Conservation (phyloP, 2,329 filamentous ascomycete species). For the Hymenoscyphus linearis region DNA sequence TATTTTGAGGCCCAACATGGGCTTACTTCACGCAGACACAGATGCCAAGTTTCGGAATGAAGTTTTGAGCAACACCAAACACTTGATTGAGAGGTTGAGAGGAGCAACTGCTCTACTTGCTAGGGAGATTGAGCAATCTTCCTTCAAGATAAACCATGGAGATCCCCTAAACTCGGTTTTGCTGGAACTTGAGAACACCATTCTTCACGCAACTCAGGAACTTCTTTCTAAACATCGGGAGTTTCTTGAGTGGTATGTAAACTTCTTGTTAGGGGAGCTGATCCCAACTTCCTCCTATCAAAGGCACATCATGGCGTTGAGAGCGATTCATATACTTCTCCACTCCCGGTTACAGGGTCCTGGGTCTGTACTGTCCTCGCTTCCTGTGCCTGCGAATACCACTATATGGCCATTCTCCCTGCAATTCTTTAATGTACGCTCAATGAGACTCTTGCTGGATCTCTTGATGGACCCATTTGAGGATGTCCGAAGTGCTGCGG, state of each 20-base stretch:
- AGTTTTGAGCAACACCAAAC: conserved; percentile 66
- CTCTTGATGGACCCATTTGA: conserved; percentile 87
- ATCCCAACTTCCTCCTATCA: conserved; percentile 83
- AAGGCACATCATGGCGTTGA: conserved; percentile 76
- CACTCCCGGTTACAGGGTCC: conserved; percentile 33
- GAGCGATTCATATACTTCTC: conserved; percentile 62
- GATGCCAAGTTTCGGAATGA: conserved; percentile 85
- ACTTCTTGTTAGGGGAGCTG: conserved; percentile 69
- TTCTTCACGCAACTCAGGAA: conserved; percentile 10
- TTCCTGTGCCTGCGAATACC: conserved; percentile 11
- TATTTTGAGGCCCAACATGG: conserved; percentile 60
- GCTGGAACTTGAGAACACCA: conserved; percentile 21
- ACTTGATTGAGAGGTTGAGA: conserved; percentile 70
- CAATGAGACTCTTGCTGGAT: conserved; percentile 65
- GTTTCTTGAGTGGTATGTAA: conserved; percentile 71
- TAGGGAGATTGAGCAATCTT: conserved; percentile 31
- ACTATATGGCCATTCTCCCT: conserved; percentile 26
- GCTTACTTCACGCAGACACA: conserved; percentile 72
- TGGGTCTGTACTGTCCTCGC: background rate
- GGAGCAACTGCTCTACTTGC: conserved; percentile 56
- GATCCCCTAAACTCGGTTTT: background rate
- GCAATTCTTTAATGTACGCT: conserved; percentile 39
- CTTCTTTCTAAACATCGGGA: conserved; percentile 43
- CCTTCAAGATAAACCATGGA: conserved; percentile 10
- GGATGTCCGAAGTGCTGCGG: conserved; percentile 66